phyloP scores from a whole-genome alignment of 1,284 basidiomycete genomes.

The Boletus semigastroideus region DNA sequence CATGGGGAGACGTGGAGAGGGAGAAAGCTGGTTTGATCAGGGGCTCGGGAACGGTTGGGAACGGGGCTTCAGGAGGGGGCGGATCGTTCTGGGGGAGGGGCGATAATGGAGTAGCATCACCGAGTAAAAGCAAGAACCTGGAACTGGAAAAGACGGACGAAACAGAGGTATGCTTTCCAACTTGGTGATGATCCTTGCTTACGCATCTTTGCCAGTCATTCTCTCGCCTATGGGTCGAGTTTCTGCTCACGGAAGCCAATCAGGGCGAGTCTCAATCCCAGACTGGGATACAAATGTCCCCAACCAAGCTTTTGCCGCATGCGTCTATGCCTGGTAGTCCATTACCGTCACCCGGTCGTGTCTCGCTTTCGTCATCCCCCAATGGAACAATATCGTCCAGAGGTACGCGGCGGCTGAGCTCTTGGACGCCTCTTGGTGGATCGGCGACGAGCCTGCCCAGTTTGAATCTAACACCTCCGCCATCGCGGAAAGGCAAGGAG shows the following conservation, averaged over 20 bases:
- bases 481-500: constrained; percentile 49
- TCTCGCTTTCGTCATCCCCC: constrained; percentile 12
- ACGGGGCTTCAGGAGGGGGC: constrained; percentile 15
- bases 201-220: constrained; percentile 67
- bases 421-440: constrained; percentile 39
- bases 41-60: constrained; percentile 16
- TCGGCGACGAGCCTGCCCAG: constrained; percentile 55
- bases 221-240: constrained; percentile 94
- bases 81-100: constrained; percentile 49
- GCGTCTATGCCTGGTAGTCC: constrained; percentile 53
- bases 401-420: constrained; percentile 46
- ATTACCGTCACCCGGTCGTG: constrained; percentile 31
- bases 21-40: constrained; percentile 74
- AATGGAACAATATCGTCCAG: constrained; percentile 33
- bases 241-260: constrained; percentile 85
- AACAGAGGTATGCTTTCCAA: constrained; percentile 55
- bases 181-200: not conserved
- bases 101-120: constrained; percentile 34
- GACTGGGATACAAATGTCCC: constrained; percentile 21
- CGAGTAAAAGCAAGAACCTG: constrained; percentile 43
- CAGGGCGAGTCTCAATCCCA: constrained; percentile 44
- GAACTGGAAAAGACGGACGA: constrained; percentile 75
- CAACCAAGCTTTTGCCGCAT: constrained; percentile 36
- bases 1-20: constrained; percentile 88
- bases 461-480: constrained; percentile 37